Evolutionary conservation across 2,329 filamentous ascomycete species (phyloP), one percentile per base, ranked within the genome.

Genomic region (Blastomyces silverae): DNA sequence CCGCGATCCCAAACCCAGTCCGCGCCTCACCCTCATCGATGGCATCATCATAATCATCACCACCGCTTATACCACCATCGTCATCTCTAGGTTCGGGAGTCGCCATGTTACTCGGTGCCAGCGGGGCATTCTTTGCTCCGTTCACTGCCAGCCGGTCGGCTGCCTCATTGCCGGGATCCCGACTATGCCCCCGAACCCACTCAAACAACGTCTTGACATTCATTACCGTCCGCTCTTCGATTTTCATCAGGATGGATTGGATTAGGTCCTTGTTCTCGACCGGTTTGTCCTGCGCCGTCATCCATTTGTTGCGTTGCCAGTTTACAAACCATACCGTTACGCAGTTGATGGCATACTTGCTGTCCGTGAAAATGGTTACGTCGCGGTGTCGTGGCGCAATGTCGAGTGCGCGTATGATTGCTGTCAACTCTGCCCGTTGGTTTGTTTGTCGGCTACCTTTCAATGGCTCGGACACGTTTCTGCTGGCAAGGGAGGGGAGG

Each of bases 361-460:
- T 94, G 78, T 99, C 94, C n/a, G 88, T 92, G 73, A 88, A 84
- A 69, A 99, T 95, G 64, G 87, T 83, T 15, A 95, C 84, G 66
- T 86, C 81, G 65, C 89, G 83, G 65, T 87, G 82, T 20, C 84
- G 78, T 0, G 90, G 87, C 1, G 88, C 86, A 57, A 88, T 84
- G 72, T 97, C 87, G 28, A 97, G 82, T 0, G 92, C 92, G 65
- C 92, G 89, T 39, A 90, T 81, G 67, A 97, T 89, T 8, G 92
- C 94, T 31, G 90, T 92, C 65, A 99, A 81, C 79, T 99, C 94
- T n/a, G 93, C 94, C 2, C 94, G 89, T 76, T 97, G 91, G 74
- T 99, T 99, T 0, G 94, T 97, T 77, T 97, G 94, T 11, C 83
- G 81, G 20, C 83, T 80, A 61, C 91, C 91, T 62, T 82, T 78